These are phyloP conservation scores for Selaginella moellendorffii DNA, from an alignment of 75 land plant genomes.

Conservation along the genomic window DNA sequence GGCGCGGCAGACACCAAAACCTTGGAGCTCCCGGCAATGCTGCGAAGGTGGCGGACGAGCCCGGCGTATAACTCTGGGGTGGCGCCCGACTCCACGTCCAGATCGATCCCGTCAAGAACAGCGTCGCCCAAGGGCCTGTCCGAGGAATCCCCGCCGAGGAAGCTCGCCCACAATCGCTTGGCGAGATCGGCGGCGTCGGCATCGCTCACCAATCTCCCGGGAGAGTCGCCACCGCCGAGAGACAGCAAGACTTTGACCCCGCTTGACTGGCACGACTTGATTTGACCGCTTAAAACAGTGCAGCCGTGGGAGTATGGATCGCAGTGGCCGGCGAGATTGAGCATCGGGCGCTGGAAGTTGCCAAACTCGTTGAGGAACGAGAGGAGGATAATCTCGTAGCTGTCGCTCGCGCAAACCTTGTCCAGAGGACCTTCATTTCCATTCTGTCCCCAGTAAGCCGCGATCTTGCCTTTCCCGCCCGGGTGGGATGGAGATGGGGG, in stretches of 20 bases:
- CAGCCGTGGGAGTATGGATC: neutral
- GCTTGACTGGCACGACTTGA: neutral
- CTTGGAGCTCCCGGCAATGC: neutral
- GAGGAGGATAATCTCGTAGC: neutral
- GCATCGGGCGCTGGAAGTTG: neutral
- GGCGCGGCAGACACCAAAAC: neutral
- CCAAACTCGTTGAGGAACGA: neutral
- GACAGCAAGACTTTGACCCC: constrained; percentile 2
- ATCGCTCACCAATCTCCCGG: neutral
- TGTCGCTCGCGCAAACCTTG: neutral
- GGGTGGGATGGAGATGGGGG: neutral
- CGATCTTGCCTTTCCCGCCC: neutral
- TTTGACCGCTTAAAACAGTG: neutral
- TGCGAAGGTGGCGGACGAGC: neutral
- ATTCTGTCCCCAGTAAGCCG: constrained; percentile 6
- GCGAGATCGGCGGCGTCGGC: neutral
- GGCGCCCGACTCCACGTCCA: constrained; percentile 4
- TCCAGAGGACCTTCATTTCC: neutral
- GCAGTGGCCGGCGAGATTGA: constrained; percentile 8
- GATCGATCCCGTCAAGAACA: constrained; percentile 3
- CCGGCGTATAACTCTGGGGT: neutral
- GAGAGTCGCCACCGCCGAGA: neutral
- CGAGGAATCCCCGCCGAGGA: neutral
- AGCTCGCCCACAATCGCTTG: neutral
- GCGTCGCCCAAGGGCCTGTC: constrained; percentile 1